Evolutionary conservation across 2,329 filamentous ascomycete genomes (phyloP).

Genomic region (Chaetothyriales sp.): DNA sequence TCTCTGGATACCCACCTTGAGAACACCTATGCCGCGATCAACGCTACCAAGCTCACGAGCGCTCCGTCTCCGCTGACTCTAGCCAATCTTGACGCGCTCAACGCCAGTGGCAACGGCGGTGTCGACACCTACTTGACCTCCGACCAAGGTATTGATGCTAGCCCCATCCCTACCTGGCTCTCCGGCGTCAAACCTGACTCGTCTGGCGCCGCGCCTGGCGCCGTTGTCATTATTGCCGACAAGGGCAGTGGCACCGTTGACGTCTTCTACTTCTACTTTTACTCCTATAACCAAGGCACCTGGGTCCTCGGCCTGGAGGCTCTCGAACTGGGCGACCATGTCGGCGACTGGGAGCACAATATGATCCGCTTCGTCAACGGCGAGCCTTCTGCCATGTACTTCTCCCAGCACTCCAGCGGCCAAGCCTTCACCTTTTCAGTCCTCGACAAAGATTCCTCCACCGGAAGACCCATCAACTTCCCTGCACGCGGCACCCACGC

Average conservation of each 20-base stretch:
- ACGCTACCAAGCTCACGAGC: conserved; percentile 27
- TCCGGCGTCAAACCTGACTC: conserved; percentile 41
- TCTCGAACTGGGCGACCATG: conserved; percentile 44
- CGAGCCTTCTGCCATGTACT: conserved; percentile 45
- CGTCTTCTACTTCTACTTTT: conserved; percentile 53
- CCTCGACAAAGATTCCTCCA: conserved; percentile 38
- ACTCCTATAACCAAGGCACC: conserved; percentile 34
- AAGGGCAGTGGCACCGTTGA: conserved; percentile 41
- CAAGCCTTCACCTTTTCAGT: conserved; percentile 47
- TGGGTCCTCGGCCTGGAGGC: conserved; percentile 24
- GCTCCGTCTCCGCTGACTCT: conserved; percentile 31
- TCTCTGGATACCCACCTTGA: conserved; percentile 35
- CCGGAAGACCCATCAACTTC: conserved; percentile 43
- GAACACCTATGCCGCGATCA: conserved; percentile 34
- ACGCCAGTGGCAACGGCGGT: conserved; percentile 32
- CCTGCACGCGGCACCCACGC: conserved; percentile 50
- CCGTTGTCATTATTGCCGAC: conserved; percentile 44
- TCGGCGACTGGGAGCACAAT: conserved; percentile 45
- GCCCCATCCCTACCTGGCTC: conserved; percentile 32
- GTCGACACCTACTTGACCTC: conserved; percentile 38
- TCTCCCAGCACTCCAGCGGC: conserved; percentile 48
- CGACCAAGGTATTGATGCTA: conserved; percentile 32
- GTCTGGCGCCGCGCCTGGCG: conserved; percentile 37
- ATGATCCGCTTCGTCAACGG: conserved; percentile 46
- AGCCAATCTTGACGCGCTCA: conserved; percentile 36